Conservation (phyloP, 2,329 filamentous ascomycete genomes). For the Penicillium crustosum region DNA sequence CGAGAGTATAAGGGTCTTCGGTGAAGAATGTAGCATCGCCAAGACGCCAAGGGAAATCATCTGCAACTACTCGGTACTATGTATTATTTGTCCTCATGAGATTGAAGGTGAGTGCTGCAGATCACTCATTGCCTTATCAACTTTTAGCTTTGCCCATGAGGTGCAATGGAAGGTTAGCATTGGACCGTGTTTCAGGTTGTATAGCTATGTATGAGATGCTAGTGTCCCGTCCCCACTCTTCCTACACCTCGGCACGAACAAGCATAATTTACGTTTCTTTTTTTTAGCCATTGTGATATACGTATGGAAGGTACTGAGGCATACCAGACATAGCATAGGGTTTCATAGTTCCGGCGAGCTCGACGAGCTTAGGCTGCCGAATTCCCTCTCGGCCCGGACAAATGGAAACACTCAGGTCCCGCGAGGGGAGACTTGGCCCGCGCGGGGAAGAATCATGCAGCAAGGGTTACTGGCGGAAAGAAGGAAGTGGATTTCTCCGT, state of each 20-base stretch:
- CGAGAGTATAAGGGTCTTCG: not conserved
- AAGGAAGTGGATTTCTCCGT: conserved; percentile 16
- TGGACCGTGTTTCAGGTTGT: not conserved
- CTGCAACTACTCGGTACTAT: not conserved
- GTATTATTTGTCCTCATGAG: not conserved
- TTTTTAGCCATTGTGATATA: not conserved
- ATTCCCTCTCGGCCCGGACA: conserved; percentile 1
- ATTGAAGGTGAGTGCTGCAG: not conserved
- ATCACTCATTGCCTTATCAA: conserved; percentile 1
- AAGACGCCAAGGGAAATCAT: conserved; percentile 20
- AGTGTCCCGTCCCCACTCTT: not conserved
- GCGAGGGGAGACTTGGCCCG: conserved; percentile 12
- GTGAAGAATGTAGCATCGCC: conserved; percentile 11
- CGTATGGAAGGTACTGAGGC: not conserved
- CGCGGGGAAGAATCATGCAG: conserved; percentile 6
- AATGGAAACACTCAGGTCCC: not conserved
- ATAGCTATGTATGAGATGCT: not conserved
- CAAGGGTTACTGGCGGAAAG: not conserved
- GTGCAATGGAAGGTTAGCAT: not conserved
- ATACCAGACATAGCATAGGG: not conserved
- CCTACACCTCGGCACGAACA: not conserved
- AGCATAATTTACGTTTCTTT: not conserved
- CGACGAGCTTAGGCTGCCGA: not conserved
- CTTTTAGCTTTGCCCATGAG: conserved; percentile 4
- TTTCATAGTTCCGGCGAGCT: not conserved